phyloP scores from a whole-genome alignment of 805 yeast genomes.

The Candida easanensis region DNA sequence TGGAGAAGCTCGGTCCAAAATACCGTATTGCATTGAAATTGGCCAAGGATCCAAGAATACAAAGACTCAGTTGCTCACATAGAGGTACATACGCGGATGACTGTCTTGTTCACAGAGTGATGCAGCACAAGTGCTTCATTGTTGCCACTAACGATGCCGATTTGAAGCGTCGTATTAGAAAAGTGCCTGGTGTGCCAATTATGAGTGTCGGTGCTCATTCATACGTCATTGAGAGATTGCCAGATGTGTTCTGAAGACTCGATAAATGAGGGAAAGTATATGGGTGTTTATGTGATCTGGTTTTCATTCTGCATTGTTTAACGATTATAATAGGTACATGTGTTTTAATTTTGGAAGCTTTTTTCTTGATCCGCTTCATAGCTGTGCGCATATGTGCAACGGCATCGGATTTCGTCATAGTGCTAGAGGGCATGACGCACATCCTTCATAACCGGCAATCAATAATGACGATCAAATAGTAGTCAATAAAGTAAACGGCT shows the following conservation, averaged over 20 bases:
- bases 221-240: slow-evolving; percentile 90
- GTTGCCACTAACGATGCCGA: slow-evolving; percentile 99
- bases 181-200: slow-evolving; percentile 95
- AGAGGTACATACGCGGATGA: slow-evolving; percentile 99
- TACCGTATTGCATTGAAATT: slow-evolving; percentile 88
- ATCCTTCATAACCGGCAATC: too few relatives aligned
- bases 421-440: too few relatives aligned
- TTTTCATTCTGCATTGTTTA: slow-evolving; percentile 5
- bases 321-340: too few relatives aligned
- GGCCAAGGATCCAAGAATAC: slow-evolving; percentile 91
- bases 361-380: too few relatives aligned
- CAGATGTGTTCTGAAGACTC: slow-evolving; percentile 71
- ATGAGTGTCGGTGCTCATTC: slow-evolving; percentile 95
- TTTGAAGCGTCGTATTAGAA: slow-evolving; percentile 87
- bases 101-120: slow-evolving; percentile 86
- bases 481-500: too few relatives aligned
- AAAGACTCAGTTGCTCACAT: slow-evolving; percentile 84
- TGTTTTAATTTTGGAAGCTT: too few relatives aligned
- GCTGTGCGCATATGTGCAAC: too few relatives aligned
- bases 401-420: too few relatives aligned
- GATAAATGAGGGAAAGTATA: too few relatives aligned
- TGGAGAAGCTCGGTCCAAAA: slow-evolving; percentile 93
- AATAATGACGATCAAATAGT: too few relatives aligned
- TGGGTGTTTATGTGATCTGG: too few relatives aligned
- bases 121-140: slow-evolving; percentile 94